Base-by-base conservation (phyloP, 2,329 filamentous ascomycete genomes). In the Thermoascus crustaceus region DNA sequence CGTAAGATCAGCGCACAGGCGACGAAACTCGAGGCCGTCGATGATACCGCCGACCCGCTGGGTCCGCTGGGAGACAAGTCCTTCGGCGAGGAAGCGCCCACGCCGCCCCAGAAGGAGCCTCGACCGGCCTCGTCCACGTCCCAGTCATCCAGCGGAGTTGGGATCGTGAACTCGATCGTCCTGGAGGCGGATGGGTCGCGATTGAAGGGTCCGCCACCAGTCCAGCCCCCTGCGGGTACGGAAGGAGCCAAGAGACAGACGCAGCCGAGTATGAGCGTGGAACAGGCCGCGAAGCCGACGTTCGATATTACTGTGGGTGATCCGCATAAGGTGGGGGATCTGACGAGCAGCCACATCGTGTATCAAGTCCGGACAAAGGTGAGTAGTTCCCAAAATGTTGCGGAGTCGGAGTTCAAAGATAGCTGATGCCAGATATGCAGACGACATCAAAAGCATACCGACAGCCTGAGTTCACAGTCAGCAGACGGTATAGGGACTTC, bases 331-430 rank as follows among this genome's bases (percentile, higher is more conserved):
- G 89, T 98, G 47, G 91, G 91, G 40, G 91, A 96, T 63, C 64
- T 96, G 58, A 95, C 91, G 6, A 94, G 85, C 61, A 94, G 88
- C 44, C 91, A 98, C 61, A 98, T 94, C 45, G 91, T 96, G 31
- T 98, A 98, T 65, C 86, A 86, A 51, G 91, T 98, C 45, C 76
- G 84, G 53, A 98, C 91, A 39, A 91, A 83, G 78, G 85, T 91
- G 71, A 41, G 59, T 39, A 48, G 34, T 11, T 27, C 41, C 38
- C 11, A 19, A 31, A 22, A 32, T 26, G 30, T 25, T 29, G 31
- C 18, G 18, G 11, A 21, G 5, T 24, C 32, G 30, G 16, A 10
- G 21, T 25, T 10, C 29, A 18, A 8, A 10, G 24, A 37, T 41
- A n/a, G 24, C 20, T n/a, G 11, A 11, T 13, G 18, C 21, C 40